Evolutionary conservation across 345 rosid genomes (phyloP), one percentile per base, ranked within the genome.

Genomic region (Litchi chinensis): DNA sequence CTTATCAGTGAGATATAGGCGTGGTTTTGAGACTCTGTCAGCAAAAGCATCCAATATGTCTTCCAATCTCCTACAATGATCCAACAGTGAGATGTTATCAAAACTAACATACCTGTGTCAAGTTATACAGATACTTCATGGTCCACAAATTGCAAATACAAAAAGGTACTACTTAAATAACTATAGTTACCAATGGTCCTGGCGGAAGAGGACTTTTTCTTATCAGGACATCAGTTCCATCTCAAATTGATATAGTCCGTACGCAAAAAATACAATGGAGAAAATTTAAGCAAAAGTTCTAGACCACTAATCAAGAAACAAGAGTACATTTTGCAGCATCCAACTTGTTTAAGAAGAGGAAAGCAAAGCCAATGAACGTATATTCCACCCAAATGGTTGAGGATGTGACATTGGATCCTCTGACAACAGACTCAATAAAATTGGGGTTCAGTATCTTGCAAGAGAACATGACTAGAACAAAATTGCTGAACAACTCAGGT

Each of bases 31-130:
- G 40, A 96, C 84, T 73, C 93, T 90, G 81, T 96, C 99, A 66
- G 99, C 99, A 89, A 94, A 92, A 82, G 93, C 86, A 89, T 96
- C 97, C 92, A 96, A 81, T 56, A 88, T 86, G 85, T 88, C 94
- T 82, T 96, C 99, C 82, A 96, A 83, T 80, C 88, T 90, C 93
- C 99, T 96, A 75, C 81, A 84, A 65, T 59, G 77, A 66, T 65
- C 68, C 79, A 68, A 56, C 70, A 74, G 57, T 24, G 44, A 59
- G 68, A 65, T 52, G 48, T 78, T 65, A 81, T 19, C 39, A 57
- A 59, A 68, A 66, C 41, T 28, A 67, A 66, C 69, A 60, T 21
- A 76, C 19, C 32, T n/a, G 21, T 28, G 52, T 18, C 4, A 73
- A 21, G 41, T 28, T 16, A 63, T 10, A 18, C 44, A 74, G 59